Percentiles rank a stretch among this genome's conserved stretches.
phyloP scores from a whole-genome alignment of 2,329 filamentous ascomycete species.

The Gaeumannomyces tritici region DNA sequence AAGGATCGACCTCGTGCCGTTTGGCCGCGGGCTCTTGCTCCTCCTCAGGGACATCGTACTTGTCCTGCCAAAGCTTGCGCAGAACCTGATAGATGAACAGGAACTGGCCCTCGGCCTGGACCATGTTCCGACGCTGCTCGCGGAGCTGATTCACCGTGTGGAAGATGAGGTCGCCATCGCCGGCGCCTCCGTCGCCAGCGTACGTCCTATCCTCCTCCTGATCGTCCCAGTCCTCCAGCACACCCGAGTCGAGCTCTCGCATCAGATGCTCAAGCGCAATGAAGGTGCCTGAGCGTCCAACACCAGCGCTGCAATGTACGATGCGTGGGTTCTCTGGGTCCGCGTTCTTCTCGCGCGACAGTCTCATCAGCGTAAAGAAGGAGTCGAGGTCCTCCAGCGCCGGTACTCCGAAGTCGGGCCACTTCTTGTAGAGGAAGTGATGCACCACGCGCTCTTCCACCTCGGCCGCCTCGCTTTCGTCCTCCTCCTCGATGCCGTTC shows the following conservation, averaged over 20 bases:
- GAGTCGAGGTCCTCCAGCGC: conserved; percentile 55
- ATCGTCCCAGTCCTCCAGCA: conserved; percentile 41
- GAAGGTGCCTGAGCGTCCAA: conserved; percentile 90
- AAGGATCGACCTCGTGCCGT: conserved; percentile 42
- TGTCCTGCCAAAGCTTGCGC: conserved; percentile 62
- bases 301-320: conserved; percentile 81
- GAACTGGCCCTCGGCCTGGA: conserved; percentile 79
- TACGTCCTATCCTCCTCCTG: conserved; percentile 24
- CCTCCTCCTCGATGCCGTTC: conserved; percentile 9
- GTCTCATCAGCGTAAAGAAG: conserved; percentile 59
- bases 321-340: conserved; percentile 62
- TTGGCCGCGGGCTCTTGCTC: conserved; percentile 38
- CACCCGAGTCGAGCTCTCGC: conserved; percentile 67
- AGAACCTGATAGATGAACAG: conserved; percentile 83
- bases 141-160: conserved; percentile 72
- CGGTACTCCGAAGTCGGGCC: conserved; percentile 87
- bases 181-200: conserved; percentile 15
- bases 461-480: conserved; percentile 13
- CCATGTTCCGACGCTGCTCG: conserved; percentile 89
- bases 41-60: conserved; percentile 34
- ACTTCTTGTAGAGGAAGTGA: conserved; percentile 78
- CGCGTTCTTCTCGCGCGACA: conserved; percentile 51
- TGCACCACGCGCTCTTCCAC: conserved; percentile 54
- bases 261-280: conserved; percentile 91
- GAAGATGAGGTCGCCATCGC: conserved; percentile 38